These are phyloP conservation scores for Clarireedia monteithiana DNA, from an alignment of 2,329 filamentous ascomycete genomes.

Conservation along the genomic window DNA sequence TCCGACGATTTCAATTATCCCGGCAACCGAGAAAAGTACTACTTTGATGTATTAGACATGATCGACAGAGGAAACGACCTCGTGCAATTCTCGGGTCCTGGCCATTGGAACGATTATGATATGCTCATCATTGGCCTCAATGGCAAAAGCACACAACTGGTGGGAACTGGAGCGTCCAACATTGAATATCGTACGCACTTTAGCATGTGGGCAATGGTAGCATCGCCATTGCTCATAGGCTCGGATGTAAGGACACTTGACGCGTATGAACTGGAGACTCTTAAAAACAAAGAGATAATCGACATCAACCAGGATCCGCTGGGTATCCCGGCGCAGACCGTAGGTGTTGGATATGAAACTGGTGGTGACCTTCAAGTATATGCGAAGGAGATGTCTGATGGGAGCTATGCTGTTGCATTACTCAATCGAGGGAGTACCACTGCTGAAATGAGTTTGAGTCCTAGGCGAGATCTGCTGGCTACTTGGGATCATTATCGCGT, in stretches of 20 bases:
- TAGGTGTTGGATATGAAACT: slow-evolving; percentile 7
- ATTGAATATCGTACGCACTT: slow-evolving; percentile 28
- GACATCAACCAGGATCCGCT: slow-evolving; percentile 29
- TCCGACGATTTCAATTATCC: slow-evolving; percentile 25
- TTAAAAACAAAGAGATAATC: slow-evolving; percentile 29
- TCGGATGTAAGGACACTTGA: slow-evolving; percentile 15
- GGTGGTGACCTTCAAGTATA: slow-evolving; percentile 14
- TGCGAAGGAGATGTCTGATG: slow-evolving; percentile 16
- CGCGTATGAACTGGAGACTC: slow-evolving; percentile 14
- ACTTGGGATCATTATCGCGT: slow-evolving; percentile 15
- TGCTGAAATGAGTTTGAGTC: slow-evolving; percentile 17
- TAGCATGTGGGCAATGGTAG: slow-evolving; percentile 20
- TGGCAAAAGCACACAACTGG: slow-evolving; percentile 32
- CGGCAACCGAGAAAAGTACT: slow-evolving; percentile 18
- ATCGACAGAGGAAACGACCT: slow-evolving; percentile 42
- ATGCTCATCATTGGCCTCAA: slow-evolving; percentile 23
- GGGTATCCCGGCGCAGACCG: slow-evolving; percentile 20
- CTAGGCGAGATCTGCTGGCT: slow-evolving; percentile 14
- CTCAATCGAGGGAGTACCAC: slow-evolving; percentile 16
- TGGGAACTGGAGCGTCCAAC: slow-evolving; percentile 26
- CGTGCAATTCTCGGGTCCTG: slow-evolving; percentile 38
- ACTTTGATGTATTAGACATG: slow-evolving; percentile 31
- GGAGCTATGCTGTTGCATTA: slow-evolving; percentile 17
- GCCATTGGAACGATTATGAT: slow-evolving; percentile 39
- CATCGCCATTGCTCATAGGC: slow-evolving; percentile 21